Percentiles rank a stretch among this genome's conserved stretches.
These are phyloP conservation scores for Caryopteris hybrid DNA, from an alignment of 305 asterid species.

Conservation along the genomic window DNA sequence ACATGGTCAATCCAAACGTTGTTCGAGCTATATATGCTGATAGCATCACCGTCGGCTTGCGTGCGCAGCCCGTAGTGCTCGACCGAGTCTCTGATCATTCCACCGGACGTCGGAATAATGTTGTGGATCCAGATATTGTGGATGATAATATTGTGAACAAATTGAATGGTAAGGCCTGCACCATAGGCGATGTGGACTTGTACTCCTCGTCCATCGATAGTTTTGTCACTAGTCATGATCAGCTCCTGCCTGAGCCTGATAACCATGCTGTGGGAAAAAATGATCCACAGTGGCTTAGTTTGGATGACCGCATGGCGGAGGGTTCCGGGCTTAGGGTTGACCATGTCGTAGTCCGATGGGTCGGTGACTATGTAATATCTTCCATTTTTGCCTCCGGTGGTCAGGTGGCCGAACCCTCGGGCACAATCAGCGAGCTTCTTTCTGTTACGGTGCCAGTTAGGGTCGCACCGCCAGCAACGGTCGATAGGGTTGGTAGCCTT, in stretches of 20 bases:
- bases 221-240: constrained; percentile 40
- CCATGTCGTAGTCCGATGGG: constrained; percentile 38
- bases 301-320: constrained; percentile 70
- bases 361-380: constrained; percentile 37
- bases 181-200: constrained; percentile 46
- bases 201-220: constrained; percentile 53
- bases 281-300: constrained; percentile 60
- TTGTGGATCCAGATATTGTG: constrained; percentile 54
- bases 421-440: constrained; percentile 52
- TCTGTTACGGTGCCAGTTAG: constrained; percentile 46
- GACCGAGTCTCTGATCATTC: constrained; percentile 43
- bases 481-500: constrained; percentile 68
- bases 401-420: constrained; percentile 47
- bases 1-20: constrained; percentile 66
- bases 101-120: constrained; percentile 43
- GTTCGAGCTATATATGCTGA: constrained; percentile 35
- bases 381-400: constrained; percentile 54
- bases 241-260: constrained; percentile 47
- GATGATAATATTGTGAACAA: constrained; percentile 51
- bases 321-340: constrained; percentile 55
- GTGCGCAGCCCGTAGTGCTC: constrained; percentile 41
- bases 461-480: constrained; percentile 71
- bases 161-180: constrained; percentile 59
- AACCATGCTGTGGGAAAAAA: constrained; percentile 45
- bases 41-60: constrained; percentile 52